Base-by-base conservation (phyloP, 148 eudicot genomes). In the Camellia japonica region DNA sequence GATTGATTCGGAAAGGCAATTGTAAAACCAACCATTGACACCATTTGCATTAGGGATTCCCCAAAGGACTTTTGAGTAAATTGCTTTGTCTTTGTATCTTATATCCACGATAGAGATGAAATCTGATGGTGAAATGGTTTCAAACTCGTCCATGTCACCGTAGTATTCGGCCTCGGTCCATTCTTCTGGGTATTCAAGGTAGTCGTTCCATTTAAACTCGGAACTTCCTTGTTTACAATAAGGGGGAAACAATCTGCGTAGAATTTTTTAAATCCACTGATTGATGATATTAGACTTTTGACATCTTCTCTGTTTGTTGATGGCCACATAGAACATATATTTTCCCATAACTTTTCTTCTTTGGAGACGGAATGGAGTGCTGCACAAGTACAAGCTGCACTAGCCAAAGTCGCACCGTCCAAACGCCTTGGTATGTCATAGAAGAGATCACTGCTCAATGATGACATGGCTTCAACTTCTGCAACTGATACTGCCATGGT, bases 281-380 rank as follows among this genome's bases (percentile, higher is more conserved):
- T 64, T 11, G 90, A 89, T 60, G 86, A 72, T 65, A 95, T 91
- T 63, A 95, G 75, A 60, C 77, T 86, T 80, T 87, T 91, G 51
- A 93, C 90, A 49, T 95, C 99, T 20, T 91, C 91, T n/a, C 83
- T 77, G 62, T 89, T 91, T 63, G 93, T 93, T 63, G 99, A 92
- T 83, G 99, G 99, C 99, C 99, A 95, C 87, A 90, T 75, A 69
- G 93, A 83, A 72, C 99, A 96, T 14, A 88, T 90, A 56, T 96
- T 84, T 91, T 92, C 93, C 99, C 99, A 96, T 68, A 96, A 72
- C 52, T 74, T 88, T 79, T 96, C 98, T 84, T 96, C 99, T 85
- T 89, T 92, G 1, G 99, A 90, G 77, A 96, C 90, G 63, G 95
- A 86, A 77, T 78, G 85, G 75, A 96, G 90, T 7, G 97, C 78